phyloP scores from a whole-genome alignment of 768 basidiomycete species.

The Xerocomus spinulosus region DNA sequence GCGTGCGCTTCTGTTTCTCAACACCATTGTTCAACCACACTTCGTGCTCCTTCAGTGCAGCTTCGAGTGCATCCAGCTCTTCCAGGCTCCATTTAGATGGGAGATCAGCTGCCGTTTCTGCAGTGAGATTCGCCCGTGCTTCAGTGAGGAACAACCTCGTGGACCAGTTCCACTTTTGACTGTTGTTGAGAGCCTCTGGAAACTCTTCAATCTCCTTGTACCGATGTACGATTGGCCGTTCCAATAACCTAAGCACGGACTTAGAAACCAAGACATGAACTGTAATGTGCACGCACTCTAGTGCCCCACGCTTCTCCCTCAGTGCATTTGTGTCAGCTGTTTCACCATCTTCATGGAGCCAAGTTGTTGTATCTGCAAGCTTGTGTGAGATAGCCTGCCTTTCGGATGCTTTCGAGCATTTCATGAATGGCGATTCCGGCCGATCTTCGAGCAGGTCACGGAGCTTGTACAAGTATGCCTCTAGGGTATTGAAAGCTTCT shows the following conservation, averaged over 20 bases:
- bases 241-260: conserved; percentile 51
- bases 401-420: conserved; percentile 76
- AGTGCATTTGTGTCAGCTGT: conserved; percentile 72
- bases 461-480: conserved; percentile 89
- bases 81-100: conserved; percentile 79
- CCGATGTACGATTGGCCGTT: conserved; percentile 78
- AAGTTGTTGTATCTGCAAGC: conserved; percentile 69
- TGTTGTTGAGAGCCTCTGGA: conserved; percentile 75
- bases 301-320: conserved; percentile 64
- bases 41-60: conserved; percentile 73
- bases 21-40: conserved; percentile 79
- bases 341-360: conserved; percentile 86
- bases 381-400: conserved; percentile 58
- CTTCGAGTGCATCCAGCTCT: conserved; percentile 81
- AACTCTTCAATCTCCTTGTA: conserved; percentile 88
- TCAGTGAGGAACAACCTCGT: conserved; percentile 82
- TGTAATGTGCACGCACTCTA: conserved; percentile 62
- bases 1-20: conserved; percentile 73
- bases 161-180: conserved; percentile 86
- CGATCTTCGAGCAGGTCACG: conserved; percentile 75
- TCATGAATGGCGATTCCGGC: conserved; percentile 69
- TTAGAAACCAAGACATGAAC: conserved; percentile 1
- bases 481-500: conserved; percentile 87
- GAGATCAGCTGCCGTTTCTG: conserved; percentile 52
- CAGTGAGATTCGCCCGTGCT: conserved; percentile 69